Evolutionary conservation across 2,329 filamentous ascomycete genomes (phyloP).

Genomic region (Fusarium temperatum): DNA sequence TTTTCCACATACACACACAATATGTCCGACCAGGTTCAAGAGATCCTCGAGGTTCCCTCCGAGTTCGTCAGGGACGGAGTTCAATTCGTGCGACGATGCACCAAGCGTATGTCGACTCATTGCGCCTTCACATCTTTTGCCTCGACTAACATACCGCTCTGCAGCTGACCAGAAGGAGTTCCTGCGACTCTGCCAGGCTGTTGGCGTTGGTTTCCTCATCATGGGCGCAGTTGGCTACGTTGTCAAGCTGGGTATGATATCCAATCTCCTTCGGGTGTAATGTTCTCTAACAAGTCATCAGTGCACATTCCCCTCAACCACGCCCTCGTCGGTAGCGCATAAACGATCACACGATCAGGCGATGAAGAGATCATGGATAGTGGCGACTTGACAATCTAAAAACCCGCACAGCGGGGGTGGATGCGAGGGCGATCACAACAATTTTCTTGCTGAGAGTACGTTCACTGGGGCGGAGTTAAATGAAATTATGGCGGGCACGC

Average conservation of each 20-base stretch:
- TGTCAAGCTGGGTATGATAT: conserved; percentile 70
- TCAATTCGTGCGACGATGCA: conserved; percentile 70
- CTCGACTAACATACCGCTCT: conserved; percentile 1
- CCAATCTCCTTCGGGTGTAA: background rate
- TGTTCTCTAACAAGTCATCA: conserved; percentile 43
- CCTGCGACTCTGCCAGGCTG: conserved; percentile 62
- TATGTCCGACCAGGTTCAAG: conserved; percentile 75
- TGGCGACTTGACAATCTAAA: conserved; percentile 31
- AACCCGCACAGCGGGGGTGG: conserved; percentile 11
- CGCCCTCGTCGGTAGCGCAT: conserved; percentile 73
- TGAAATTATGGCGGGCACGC: conserved; percentile 41
- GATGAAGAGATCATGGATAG: conserved; percentile 22
- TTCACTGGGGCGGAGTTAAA: conserved; percentile 41
- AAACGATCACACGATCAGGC: conserved; percentile 48
- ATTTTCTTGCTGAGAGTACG: conserved; percentile 38
- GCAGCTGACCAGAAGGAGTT: conserved; percentile 56
- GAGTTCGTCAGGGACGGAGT: conserved; percentile 71
- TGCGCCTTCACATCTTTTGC: background rate
- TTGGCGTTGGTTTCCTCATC: conserved; percentile 74
- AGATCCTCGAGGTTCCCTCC: conserved; percentile 73
- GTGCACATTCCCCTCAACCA: conserved; percentile 77
- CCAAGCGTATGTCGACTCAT: conserved; percentile 61
- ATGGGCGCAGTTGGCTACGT: conserved; percentile 77
- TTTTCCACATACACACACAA: conserved; percentile 34
- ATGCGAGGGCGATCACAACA: conserved; percentile 29